Percentiles rank a stretch among this genome's conserved stretches.
phyloP scores from a whole-genome alignment of 2,329 filamentous ascomycete species.

The Aspergillus sergii region DNA sequence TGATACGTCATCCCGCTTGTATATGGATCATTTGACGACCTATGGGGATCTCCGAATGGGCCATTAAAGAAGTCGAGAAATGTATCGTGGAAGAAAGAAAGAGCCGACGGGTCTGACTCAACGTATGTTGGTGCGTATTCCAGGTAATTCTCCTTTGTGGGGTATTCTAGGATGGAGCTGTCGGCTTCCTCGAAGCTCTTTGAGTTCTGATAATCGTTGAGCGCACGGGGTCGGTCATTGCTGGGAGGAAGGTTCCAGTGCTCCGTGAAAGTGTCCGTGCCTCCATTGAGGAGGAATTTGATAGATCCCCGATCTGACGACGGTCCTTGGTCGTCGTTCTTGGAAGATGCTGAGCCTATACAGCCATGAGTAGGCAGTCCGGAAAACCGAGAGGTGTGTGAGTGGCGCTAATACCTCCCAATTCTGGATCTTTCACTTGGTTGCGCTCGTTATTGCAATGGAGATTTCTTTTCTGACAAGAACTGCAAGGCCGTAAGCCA shows the following conservation, averaged over 20 bases:
- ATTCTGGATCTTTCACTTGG: constrained; percentile 14
- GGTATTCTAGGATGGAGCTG: constrained; percentile 21
- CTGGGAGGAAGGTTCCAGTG: constrained; percentile 47
- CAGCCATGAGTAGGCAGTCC: not conserved
- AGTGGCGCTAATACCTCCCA: constrained; percentile 22
- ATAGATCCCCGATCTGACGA: constrained; percentile 50
- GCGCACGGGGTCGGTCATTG: constrained; percentile 39
- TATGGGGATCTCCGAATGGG: constrained; percentile 35
- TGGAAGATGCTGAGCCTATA: constrained; percentile 23
- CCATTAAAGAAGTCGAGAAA: constrained; percentile 43
- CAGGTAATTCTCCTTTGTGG: constrained; percentile 17
- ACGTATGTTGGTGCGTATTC: constrained; percentile 24
- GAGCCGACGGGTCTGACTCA: constrained; percentile 27
- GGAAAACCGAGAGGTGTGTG: too few relatives aligned
- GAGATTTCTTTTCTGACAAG: constrained; percentile 47
- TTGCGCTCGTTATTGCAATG: constrained; percentile 41
- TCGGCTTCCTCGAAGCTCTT: constrained; percentile 28
- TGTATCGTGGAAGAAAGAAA: constrained; percentile 38
- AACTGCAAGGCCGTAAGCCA: constrained; percentile 46
- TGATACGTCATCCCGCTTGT: constrained; percentile 22
- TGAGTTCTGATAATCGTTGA: constrained; percentile 38
- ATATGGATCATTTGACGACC: constrained; percentile 26
- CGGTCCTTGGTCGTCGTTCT: constrained; percentile 31
- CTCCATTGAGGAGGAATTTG: constrained; percentile 49
- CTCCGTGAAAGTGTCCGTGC: constrained; percentile 50